These are phyloP conservation scores for Scedosporium dehoogii DNA, from an alignment of 2,329 filamentous ascomycete species.

Conservation along the genomic window DNA sequence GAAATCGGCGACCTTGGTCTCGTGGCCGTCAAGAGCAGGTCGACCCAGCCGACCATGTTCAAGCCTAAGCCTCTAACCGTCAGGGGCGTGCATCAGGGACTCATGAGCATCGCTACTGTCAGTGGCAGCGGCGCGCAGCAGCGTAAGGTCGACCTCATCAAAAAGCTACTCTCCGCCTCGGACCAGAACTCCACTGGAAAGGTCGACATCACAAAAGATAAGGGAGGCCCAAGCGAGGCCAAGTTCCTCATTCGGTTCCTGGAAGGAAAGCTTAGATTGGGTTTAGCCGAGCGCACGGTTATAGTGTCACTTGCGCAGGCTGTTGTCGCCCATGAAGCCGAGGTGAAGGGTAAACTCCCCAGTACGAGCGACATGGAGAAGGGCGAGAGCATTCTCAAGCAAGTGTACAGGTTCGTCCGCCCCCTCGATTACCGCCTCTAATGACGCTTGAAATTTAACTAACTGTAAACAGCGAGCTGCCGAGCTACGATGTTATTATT, in stretches of 20 bases:
- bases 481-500: conserved; percentile 90
- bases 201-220: conserved; percentile 84
- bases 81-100: conserved; percentile 72
- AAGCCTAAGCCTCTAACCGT: conserved; percentile 89
- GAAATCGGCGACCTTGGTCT: conserved; percentile 93
- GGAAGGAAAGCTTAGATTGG: conserved; percentile 86
- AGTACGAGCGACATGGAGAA: conserved; percentile 69
- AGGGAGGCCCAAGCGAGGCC: conserved; percentile 87
- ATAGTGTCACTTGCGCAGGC: conserved; percentile 85
- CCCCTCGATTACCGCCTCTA: no score
- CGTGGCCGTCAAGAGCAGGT: conserved; percentile 90
- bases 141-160: conserved; percentile 87
- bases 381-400: conserved; percentile 78
- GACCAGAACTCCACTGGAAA: conserved; percentile 66
- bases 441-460: conserved; percentile 15
- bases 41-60: conserved; percentile 96
- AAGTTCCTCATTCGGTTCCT: conserved; percentile 90
- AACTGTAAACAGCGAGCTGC: conserved; percentile 61
- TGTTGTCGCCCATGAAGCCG: conserved; percentile 71
- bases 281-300: conserved; percentile 85
- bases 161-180: conserved; percentile 87
- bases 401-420: conserved; percentile 62
- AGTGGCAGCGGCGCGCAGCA: conserved; percentile 81
- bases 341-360: conserved; percentile 58
- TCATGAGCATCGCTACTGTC: conserved; percentile 81